phyloP scores from a whole-genome alignment of 2,329 filamentous ascomycete species.

The Talaromyces sp. region DNA sequence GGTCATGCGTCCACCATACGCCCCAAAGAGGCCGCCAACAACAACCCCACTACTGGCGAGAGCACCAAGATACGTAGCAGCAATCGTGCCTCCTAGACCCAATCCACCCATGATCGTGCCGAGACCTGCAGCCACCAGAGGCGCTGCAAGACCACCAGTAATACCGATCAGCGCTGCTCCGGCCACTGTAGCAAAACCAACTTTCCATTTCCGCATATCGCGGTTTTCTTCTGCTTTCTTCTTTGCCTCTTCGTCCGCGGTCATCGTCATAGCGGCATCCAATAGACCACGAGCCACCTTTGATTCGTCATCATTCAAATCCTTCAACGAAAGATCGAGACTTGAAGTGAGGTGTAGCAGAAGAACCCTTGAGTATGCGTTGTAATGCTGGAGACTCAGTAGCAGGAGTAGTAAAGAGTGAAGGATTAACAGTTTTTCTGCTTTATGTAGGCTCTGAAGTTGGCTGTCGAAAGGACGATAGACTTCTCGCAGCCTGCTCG shows the following conservation, averaged over 20 bases:
- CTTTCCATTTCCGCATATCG: constrained; percentile 65
- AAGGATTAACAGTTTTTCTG: constrained; percentile 58
- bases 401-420: constrained; percentile 67
- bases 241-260: constrained; percentile 68
- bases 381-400: constrained; percentile 72
- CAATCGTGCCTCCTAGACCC: constrained; percentile 66
- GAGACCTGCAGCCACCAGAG: constrained; percentile 71
- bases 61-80: constrained; percentile 71
- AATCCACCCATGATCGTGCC: constrained; percentile 72
- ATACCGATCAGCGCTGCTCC: constrained; percentile 81
- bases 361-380: constrained; percentile 64
- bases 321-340: constrained; percentile 58
- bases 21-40: constrained; percentile 81
- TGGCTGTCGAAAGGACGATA: constrained; percentile 57
- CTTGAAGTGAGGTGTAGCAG: constrained; percentile 66
- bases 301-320: constrained; percentile 65
- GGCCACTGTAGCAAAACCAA: constrained; percentile 79
- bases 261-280: constrained; percentile 68
- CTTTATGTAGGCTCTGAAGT: constrained; percentile 37
- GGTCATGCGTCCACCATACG: constrained; percentile 80
- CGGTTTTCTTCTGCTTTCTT: constrained; percentile 64
- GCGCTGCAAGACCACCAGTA: constrained; percentile 71
- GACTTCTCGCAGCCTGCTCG: constrained; percentile 28
- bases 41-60: constrained; percentile 73
- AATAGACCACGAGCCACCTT: constrained; percentile 70